These are phyloP conservation scores for Termitomyces sp. DNA, from an alignment of 768 basidiomycete genomes.

Conservation along the genomic window DNA sequence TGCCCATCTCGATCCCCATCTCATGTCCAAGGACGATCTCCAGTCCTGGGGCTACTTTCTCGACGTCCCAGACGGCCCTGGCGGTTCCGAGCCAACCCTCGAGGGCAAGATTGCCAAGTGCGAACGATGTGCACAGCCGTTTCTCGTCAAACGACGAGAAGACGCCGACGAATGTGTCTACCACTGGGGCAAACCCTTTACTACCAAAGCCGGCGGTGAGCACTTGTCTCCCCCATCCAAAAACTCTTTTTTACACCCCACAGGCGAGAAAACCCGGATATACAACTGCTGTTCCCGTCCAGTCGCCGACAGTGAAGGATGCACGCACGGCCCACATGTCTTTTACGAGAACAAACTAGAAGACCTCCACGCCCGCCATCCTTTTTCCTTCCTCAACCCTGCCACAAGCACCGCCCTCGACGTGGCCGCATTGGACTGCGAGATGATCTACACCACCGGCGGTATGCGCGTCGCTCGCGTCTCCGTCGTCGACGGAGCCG, in stretches of 20 bases:
- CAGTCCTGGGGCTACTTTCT: constrained; percentile 65
- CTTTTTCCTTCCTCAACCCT: constrained; percentile 51
- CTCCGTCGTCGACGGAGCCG: constrained; percentile 78
- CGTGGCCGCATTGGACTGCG: constrained; percentile 89
- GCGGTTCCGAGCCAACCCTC: constrained; percentile 57
- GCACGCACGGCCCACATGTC: constrained; percentile 79
- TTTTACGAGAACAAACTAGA: constrained; percentile 73
- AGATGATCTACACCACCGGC: constrained; percentile 94
- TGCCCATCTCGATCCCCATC: constrained; percentile 46
- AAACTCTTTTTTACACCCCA: background rate
- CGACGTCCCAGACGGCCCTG: constrained; percentile 59
- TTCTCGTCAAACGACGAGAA: constrained; percentile 56
- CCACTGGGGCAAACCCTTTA: constrained; percentile 78
- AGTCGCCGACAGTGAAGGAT: constrained; percentile 57
- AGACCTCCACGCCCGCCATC: constrained; percentile 66
- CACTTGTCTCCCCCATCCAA: constrained; percentile 1
- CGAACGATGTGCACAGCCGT: constrained; percentile 72
- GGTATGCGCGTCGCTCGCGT: constrained; percentile 89
- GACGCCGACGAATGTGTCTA: constrained; percentile 61
- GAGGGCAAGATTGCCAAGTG: constrained; percentile 64
- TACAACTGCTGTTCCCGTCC: constrained; percentile 78
- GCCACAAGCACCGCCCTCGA: constrained; percentile 40
- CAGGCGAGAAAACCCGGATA: constrained; percentile 64
- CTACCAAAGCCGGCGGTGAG: constrained; percentile 61
- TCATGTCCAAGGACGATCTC: constrained; percentile 56